Conservation (phyloP, 2,329 filamentous ascomycete species). For the Dothistroma pini region DNA sequence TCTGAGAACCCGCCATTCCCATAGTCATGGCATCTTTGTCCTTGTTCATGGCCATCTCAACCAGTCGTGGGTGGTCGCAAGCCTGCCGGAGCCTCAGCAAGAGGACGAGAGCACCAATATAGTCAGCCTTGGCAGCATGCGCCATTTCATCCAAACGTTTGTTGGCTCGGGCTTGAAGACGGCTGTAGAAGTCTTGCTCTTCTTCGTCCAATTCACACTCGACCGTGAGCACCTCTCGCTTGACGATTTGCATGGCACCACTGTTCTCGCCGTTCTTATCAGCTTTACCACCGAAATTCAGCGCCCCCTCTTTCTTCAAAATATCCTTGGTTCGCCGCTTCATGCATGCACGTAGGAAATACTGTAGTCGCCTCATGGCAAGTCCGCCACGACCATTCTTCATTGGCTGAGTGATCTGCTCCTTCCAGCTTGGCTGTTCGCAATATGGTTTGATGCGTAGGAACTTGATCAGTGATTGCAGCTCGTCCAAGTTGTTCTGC, state of each 20-base stretch:
- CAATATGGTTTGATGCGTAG: slow-evolving; percentile 89
- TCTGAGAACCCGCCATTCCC: slow-evolving; percentile 45
- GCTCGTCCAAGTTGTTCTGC: slow-evolving; percentile 96
- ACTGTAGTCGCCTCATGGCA: slow-evolving; percentile 80
- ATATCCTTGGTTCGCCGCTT: slow-evolving; percentile 97
- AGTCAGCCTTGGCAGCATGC: slow-evolving; percentile 70
- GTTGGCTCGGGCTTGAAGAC: slow-evolving; percentile 79
- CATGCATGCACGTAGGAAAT: slow-evolving; percentile 90
- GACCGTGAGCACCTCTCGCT: slow-evolving; percentile 80
- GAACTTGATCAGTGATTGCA: slow-evolving; percentile 91
- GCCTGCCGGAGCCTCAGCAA: slow-evolving; percentile 87
- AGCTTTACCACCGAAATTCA: slow-evolving; percentile 69
- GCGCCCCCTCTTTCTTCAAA: slow-evolving; percentile 78
- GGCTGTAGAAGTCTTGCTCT: slow-evolving; percentile 81
- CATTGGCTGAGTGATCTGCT: slow-evolving; percentile 84
- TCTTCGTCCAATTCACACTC: slow-evolving; percentile 72
- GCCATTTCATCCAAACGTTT: slow-evolving; percentile 86
- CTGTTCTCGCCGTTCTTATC: slow-evolving; percentile 52
- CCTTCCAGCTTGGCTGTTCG: slow-evolving; percentile 81
- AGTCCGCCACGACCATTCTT: slow-evolving; percentile 86
- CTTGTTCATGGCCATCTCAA: slow-evolving; percentile 77
- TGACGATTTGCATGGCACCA: slow-evolving; percentile 81
- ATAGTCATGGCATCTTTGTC: slow-evolving; percentile 81
- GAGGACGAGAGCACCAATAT: slow-evolving; percentile 88
- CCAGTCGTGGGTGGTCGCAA: slow-evolving; percentile 88